phyloP scores from a whole-genome alignment of 108 stramenopile genomes.

The Hondaea fermentalgiana region DNA sequence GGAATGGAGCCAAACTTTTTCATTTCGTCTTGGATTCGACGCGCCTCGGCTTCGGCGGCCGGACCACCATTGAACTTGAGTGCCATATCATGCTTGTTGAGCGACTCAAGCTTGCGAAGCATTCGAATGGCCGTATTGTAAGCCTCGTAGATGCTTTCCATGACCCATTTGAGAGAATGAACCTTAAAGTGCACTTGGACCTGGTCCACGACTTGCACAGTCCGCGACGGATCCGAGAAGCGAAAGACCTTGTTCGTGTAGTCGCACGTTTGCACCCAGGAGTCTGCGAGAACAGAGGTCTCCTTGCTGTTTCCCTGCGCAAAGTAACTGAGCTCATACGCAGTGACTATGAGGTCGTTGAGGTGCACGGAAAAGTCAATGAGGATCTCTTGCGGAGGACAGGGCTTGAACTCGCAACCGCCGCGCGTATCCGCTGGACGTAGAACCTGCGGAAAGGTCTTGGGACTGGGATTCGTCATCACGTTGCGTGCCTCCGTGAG shows the following conservation, averaged over 20 bases:
- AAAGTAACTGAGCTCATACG: neutral
- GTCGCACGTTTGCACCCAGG: neutral
- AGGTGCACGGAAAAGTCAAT: constrained; percentile 8
- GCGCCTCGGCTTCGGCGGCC: neutral
- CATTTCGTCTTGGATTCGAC: neutral
- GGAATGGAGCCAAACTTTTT: neutral
- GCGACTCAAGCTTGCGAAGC: neutral
- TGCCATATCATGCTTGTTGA: neutral
- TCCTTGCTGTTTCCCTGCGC: neutral
- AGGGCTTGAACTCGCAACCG: neutral
- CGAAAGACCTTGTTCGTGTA: neutral
- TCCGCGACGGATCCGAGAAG: neutral
- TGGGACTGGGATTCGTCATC: neutral
- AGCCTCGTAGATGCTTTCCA: neutral
- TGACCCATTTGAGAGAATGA: neutral
- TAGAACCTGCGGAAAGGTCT: neutral
- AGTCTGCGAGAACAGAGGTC: neutral
- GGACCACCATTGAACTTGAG: neutral
- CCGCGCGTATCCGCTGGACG: neutral
- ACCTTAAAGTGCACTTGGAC: constrained; percentile 8
- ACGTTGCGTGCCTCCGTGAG: neutral
- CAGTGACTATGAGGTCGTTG: neutral
- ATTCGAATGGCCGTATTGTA: neutral
- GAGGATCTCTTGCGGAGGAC: neutral
- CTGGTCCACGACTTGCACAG: constrained; percentile 2